Evolutionary conservation across 2,329 filamentous ascomycete genomes (phyloP).

Genomic region (Fusarium penzigii): DNA sequence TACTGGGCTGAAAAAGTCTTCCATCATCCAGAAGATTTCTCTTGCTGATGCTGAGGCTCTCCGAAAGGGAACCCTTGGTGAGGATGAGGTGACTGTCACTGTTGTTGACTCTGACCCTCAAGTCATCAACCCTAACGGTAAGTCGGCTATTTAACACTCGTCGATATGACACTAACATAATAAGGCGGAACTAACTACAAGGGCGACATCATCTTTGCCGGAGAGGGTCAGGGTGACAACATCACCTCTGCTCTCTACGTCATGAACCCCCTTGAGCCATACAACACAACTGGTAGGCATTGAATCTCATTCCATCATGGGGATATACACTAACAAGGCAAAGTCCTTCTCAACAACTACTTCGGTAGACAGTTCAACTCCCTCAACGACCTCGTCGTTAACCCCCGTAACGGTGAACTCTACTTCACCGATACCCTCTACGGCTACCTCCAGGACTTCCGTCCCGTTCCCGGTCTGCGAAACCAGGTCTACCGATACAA

Average conservation of each 20-base stretch:
- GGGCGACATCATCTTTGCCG: conserved; percentile 49
- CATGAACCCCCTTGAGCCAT: conserved; percentile 40
- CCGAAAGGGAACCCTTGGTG: conserved; percentile 3
- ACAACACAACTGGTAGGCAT: conserved; percentile 49
- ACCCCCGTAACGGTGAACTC: conserved; percentile 56
- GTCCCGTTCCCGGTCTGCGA: conserved; percentile 51
- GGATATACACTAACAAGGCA: background rate
- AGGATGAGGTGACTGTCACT: conserved; percentile 42
- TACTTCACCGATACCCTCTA: conserved; percentile 67
- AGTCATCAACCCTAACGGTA: conserved; percentile 54
- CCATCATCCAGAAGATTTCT: conserved; percentile 52
- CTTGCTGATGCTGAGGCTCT: conserved; percentile 41
- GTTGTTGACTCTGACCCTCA: conserved; percentile 43
- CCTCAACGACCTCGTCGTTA: conserved; percentile 57
- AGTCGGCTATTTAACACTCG: background rate
- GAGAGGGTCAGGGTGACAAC: conserved; percentile 50
- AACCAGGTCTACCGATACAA: conserved; percentile 62
- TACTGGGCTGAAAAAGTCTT: conserved; percentile 52
- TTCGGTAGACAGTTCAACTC: conserved; percentile 62
- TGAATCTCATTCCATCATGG: rapidly evolving
- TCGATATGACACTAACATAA: background rate
- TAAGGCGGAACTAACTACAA: conserved; percentile 52
- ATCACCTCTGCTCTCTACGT: conserved; percentile 26
- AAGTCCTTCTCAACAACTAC: conserved; percentile 58
- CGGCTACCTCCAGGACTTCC: conserved; percentile 59